These are phyloP conservation scores for Cladosporium sp. DNA, from an alignment of 2,329 filamentous ascomycete genomes.

Conservation along the genomic window DNA sequence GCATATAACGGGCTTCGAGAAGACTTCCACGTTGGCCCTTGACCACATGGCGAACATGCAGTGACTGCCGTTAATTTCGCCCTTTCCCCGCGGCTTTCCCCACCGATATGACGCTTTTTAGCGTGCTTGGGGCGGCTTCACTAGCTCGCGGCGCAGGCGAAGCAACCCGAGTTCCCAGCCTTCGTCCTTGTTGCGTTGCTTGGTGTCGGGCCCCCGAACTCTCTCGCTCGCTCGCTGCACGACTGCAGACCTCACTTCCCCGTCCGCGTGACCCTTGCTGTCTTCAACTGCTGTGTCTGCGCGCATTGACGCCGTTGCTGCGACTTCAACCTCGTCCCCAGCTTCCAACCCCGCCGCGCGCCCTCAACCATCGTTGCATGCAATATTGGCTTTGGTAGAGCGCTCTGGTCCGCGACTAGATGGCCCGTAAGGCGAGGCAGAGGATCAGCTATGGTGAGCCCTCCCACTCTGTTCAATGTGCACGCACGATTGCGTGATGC, in stretches of 20 bases:
- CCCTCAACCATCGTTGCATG: neutral
- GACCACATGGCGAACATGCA: neutral
- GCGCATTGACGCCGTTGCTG: conserved; percentile 10
- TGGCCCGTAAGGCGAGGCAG: conserved; percentile 56
- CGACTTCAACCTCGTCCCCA: neutral
- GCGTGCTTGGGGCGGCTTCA: neutral
- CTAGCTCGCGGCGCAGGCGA: conserved; percentile 13
- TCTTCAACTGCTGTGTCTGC: neutral
- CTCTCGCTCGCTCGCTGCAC: conserved; percentile 12
- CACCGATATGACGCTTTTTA: neutral
- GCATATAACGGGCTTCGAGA: neutral
- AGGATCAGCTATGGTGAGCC: conserved; percentile 55
- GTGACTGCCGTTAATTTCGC: neutral
- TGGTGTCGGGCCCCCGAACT: conserved; percentile 13
- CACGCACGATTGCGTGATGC: conserved; percentile 12
- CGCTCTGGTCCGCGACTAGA: conserved; percentile 29
- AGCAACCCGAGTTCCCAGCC: conserved; percentile 6
- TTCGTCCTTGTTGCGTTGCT: neutral
- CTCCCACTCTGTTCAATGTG: conserved; percentile 3
- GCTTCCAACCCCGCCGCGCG: neutral
- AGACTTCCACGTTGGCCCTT: conserved; percentile 1
- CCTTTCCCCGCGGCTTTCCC: conserved; percentile 1
- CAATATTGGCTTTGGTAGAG: neutral
- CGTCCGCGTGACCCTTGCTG: neutral
- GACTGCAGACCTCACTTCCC: conserved; percentile 12